Base-by-base conservation (phyloP, 1,139 yeast genomes). In the Hansenula lynferdii region DNA sequence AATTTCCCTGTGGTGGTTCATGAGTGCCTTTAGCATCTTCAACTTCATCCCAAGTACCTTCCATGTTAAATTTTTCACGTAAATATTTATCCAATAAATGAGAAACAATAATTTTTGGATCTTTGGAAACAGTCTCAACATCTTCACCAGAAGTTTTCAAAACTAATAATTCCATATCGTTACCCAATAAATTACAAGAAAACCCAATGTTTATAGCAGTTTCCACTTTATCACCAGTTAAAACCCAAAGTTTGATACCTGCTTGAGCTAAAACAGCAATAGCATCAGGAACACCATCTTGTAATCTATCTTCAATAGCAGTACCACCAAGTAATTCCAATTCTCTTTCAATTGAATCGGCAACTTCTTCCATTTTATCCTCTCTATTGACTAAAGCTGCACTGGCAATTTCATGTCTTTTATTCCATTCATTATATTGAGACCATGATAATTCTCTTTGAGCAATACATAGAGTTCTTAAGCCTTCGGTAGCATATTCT, bases 151-250 rank as follows among this genome's bases (percentile, higher is more conserved):
- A 43, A 7, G 73, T 61, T 50, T 71, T 71, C 36, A 90, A 72
- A 15, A 90, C 87, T 43, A 92, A 64, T 40, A 92, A 67, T 53
- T 86, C 84, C 98, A 92, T 92, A 29, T 80, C 85, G 51, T 77
- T 86, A 46, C 85, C 87, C 46, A 92, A 70, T 48, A 92, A 68
- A 54, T 92, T 92, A 70, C 97, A 92, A 11, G 97, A 87, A 58
- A 87, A 92, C 6, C 98, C 98, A 67, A 92, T 92, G 57, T 92
- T 92, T 57, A 92, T 92, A 9, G 98, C 98, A 24, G 98, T 92
- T 64, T 92, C 98, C 35, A 92, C 94, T 64, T 90, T 85, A 63
- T 92, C 98, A 62, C 98, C 98, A 15, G 98, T 92, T 41, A 92
- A 71, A 28, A 92, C 97, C 98, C 98, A 92, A 40, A 92, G 69